phyloP scores from a whole-genome alignment of 306 rosid species.

The Coriaria nepalensis region DNA sequence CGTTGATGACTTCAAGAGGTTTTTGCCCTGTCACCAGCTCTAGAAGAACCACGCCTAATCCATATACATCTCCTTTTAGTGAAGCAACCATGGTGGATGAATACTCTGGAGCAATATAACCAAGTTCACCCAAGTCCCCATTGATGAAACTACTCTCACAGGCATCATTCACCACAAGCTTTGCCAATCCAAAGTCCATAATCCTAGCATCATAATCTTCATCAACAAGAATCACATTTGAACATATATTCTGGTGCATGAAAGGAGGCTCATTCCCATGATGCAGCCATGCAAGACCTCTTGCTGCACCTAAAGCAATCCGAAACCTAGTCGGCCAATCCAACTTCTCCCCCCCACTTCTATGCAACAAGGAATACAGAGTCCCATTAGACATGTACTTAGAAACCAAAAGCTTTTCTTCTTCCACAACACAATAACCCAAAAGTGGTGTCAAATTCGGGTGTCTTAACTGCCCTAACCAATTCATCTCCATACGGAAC shows the following conservation, averaged over 20 bases:
- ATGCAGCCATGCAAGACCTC: constrained; percentile 82
- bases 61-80: constrained; percentile 67
- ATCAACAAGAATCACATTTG: constrained; percentile 59
- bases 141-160: constrained; percentile 40
- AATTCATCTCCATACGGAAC: constrained; percentile 60
- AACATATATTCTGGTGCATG: constrained; percentile 58
- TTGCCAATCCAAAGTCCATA: constrained; percentile 77
- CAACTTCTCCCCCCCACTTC: constrained; percentile 22
- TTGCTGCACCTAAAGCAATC: constrained; percentile 66
- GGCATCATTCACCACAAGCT: constrained; percentile 45
- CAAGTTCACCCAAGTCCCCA: constrained; percentile 79
- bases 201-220: constrained; percentile 77
- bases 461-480: constrained; percentile 65
- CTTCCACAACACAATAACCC: constrained; percentile 65
- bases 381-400: constrained; percentile 79
- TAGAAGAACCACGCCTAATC: constrained; percentile 69
- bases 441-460: constrained; percentile 68
- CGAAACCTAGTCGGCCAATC: constrained; percentile 66
- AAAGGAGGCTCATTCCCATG: constrained; percentile 78
- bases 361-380: constrained; percentile 49
- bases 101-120: constrained; percentile 79
- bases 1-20: constrained; percentile 57
- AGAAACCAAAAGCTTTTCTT: constrained; percentile 63
- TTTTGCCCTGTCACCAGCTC: constrained; percentile 60
- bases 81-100: constrained; percentile 60